phyloP scores from a whole-genome alignment of 148 eudicot species.

The Chenopodium suecicum region DNA sequence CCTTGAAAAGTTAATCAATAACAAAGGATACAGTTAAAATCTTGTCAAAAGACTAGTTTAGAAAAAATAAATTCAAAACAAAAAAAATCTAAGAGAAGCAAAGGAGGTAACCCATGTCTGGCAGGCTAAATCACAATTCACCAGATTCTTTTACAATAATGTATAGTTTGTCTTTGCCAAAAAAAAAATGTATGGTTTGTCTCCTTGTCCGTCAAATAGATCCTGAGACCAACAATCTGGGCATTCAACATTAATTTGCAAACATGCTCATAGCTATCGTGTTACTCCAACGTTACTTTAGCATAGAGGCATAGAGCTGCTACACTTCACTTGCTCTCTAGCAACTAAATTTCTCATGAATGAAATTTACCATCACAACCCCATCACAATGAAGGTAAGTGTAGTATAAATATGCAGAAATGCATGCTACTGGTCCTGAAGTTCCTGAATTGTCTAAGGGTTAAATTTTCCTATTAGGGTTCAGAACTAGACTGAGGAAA shows the following conservation, averaged over 20 bases:
- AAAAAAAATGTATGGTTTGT: no score
- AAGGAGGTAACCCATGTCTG: not conserved
- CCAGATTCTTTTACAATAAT: not conserved
- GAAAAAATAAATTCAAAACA: not conserved
- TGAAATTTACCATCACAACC: no score
- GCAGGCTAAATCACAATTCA: not conserved
- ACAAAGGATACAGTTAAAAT: not conserved
- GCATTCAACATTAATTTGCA: no score
- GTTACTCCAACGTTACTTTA: not conserved
- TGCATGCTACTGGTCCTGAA: not conserved
- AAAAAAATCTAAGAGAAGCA: not conserved
- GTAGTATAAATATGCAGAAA: not conserved
- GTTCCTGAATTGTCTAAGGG: not conserved
- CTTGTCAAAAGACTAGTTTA: not conserved
- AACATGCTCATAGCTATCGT: not conserved
- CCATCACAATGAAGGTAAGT: no score
- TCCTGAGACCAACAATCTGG: not conserved
- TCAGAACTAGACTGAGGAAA: not conserved
- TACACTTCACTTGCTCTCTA: not conserved
- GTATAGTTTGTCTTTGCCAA: no score
- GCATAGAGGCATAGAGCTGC: not conserved
- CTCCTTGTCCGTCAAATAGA: not conserved
- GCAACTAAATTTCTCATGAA: no score
- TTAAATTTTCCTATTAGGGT: not conserved
- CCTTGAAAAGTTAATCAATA: not conserved